Evolutionary conservation across 225 moss, liverwort and hornwort genomes (phyloP).

Genomic region (Sphagnum tenellum): DNA sequence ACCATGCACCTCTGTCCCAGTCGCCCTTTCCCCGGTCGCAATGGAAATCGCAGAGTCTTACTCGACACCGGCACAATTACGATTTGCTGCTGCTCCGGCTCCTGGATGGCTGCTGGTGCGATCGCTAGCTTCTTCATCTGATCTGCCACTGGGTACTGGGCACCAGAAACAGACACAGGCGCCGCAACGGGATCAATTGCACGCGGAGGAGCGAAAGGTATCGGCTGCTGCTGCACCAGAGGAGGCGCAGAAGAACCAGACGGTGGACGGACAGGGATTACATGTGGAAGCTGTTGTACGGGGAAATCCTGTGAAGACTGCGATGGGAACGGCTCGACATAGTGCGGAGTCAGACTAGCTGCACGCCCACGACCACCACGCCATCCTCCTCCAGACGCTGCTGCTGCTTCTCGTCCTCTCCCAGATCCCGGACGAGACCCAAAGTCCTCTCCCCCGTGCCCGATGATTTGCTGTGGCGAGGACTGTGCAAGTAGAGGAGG

Average conservation of each 20-base stretch:
- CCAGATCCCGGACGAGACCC: slow-evolving; percentile 10
- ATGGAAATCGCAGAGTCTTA: slow-evolving; percentile 67
- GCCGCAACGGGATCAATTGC: neutral
- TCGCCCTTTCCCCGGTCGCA: slow-evolving; percentile 70
- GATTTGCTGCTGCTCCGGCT: slow-evolving; percentile 22
- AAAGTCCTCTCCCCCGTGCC: slow-evolving; percentile 6
- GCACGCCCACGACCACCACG: slow-evolving; percentile 27
- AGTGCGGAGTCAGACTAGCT: neutral
- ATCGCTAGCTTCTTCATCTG: slow-evolving; percentile 17
- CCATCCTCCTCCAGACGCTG: slow-evolving; percentile 41
- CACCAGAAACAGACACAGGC: slow-evolving; percentile 15
- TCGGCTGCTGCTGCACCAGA: too few species aligned
- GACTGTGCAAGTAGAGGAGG: neutral
- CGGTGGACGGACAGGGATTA: too few species aligned
- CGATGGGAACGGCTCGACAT: slow-evolving; percentile 3
- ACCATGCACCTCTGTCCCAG: slow-evolving; percentile 65
- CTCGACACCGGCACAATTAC: slow-evolving; percentile 59
- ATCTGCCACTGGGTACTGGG: slow-evolving; percentile 24
- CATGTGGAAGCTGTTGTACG: too few species aligned
- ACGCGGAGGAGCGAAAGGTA: slow-evolving; percentile 1
- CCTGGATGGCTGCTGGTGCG: neutral
- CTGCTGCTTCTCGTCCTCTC: slow-evolving; percentile 15
- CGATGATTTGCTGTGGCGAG: neutral
- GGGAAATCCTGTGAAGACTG: slow-evolving; percentile 13
- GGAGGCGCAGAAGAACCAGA: too few species aligned